Base-by-base conservation (phyloP, 208 protist species). In the Trypanosoma theileri region DNA sequence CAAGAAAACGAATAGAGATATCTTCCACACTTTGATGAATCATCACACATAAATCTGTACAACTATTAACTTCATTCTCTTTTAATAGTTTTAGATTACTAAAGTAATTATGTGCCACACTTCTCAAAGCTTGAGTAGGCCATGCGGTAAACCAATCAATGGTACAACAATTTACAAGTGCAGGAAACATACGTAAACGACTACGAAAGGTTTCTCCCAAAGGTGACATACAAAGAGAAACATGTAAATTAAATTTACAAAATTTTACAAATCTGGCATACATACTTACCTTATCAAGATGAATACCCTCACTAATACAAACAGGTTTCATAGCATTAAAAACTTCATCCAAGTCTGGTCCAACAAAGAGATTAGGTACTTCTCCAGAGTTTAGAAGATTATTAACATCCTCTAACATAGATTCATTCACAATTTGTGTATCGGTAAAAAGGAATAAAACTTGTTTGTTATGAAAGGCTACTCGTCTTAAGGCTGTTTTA, bases 71-170 rank as follows among this genome's bases (percentile, higher is more conserved):
- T 13, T 86, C 75, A n/a, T 81, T 66, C 6, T 67, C 35, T 12
- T 52, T 58, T 44, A 88, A 41, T 31, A 86, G 46, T n/a, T 57
- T 46, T 14, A 82, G 22, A 6, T 81, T 67, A 12, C 73, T 42
- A 42, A 98, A 95, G 64, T 92, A 96, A 68, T 91, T 83, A 35
- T 75, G 66, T 14, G 98, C 98, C 19, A 99, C 98, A 63, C 88
- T 95, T 42, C 74, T 63, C 16, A 99, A 83, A 16, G 98, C 98
- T 66, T 99, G 89, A 35, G 86, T 79, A 26, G 98, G 97, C 98
- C 98, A 99, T 51, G 92, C 89, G 14, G 87, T 86, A 78, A 99
- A 99, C 98, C 98, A 99, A 75, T 99, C 98, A 73, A 99, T 99
- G 1, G 98, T 99, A 75, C 97, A 99, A 83, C 98, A 99, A 74